Conservation (phyloP, 129 eudicot genomes). For the Flaveria linearis region DNA sequence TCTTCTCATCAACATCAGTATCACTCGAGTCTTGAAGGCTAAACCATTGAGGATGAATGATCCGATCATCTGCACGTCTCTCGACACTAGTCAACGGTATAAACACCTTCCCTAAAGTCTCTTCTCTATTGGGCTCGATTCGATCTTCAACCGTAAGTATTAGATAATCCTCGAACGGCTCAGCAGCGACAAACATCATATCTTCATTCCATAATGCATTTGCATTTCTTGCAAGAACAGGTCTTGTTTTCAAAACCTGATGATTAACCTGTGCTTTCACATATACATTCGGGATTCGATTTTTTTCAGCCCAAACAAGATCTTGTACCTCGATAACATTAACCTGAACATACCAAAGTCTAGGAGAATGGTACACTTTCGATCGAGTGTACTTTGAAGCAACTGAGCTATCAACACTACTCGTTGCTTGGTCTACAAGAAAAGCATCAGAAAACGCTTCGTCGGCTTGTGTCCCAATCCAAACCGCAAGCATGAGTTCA, state of each 20-base stretch:
- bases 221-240: constrained; percentile 44
- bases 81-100: constrained; percentile 61
- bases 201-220: constrained; percentile 85
- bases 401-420: constrained; percentile 45
- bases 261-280: constrained; percentile 64
- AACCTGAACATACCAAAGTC: constrained; percentile 89
- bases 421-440: constrained; percentile 66
- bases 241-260: constrained; percentile 60
- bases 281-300: constrained; percentile 61
- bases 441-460: constrained; percentile 92
- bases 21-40: constrained; percentile 53
- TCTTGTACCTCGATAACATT: constrained; percentile 87
- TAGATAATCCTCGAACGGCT: constrained; percentile 85
- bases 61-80: constrained; percentile 67
- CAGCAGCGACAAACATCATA: constrained; percentile 91
- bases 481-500: constrained; percentile 87
- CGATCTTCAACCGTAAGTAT: constrained; percentile 68
- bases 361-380: constrained; percentile 86
- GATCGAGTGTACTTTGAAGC: constrained; percentile 54
- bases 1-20: constrained; percentile 49
- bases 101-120: constrained; percentile 55
- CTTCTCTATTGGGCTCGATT: constrained; percentile 61
- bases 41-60: constrained; percentile 56
- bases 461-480: constrained; percentile 95
- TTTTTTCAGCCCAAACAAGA: constrained; percentile 57